Percentiles rank a stretch among this genome's conserved stretches.
Conservation (phyloP, 192 early-diverging fungal genomes). For the Podila epicladia region DNA sequence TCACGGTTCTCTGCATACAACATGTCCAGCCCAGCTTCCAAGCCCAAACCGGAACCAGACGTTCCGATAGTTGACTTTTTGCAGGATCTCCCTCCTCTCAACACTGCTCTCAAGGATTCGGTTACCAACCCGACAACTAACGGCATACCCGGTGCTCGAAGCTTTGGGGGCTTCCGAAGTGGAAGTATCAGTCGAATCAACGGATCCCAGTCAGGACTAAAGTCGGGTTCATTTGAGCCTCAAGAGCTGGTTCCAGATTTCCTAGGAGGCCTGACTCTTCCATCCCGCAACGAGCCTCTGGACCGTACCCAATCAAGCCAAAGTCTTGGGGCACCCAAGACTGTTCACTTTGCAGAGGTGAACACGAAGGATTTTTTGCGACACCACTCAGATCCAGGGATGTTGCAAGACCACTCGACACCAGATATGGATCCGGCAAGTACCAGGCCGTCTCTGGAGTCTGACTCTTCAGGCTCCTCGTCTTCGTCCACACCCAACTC, state of each 20-base stretch:
- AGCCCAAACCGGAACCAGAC: neutral
- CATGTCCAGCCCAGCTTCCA: neutral
- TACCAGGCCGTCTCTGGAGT: neutral
- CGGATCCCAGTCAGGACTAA: too few species aligned
- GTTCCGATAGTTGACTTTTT: neutral
- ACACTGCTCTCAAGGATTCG: too few species aligned
- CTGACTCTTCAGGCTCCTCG: neutral
- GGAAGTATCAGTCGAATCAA: too few species aligned
- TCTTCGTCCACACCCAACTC: neutral
- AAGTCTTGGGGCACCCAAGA: neutral
- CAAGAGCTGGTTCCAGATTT: constrained; percentile 1
- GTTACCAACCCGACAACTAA: too few species aligned
- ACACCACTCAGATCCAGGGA: neutral
- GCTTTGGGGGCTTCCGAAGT: too few species aligned
- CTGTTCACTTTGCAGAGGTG: neutral
- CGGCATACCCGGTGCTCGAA: too few species aligned
- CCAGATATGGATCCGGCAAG: neutral
- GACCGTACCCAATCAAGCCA: neutral
- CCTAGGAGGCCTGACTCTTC: neutral
- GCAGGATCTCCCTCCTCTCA: neutral
- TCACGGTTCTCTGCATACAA: neutral
- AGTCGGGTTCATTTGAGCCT: neutral
- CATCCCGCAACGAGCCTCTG: neutral
- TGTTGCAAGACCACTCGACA: neutral
- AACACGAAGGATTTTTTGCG: neutral